Base-by-base conservation (phyloP, 768 basidiomycete species). In the Suillus cothurnatus region DNA sequence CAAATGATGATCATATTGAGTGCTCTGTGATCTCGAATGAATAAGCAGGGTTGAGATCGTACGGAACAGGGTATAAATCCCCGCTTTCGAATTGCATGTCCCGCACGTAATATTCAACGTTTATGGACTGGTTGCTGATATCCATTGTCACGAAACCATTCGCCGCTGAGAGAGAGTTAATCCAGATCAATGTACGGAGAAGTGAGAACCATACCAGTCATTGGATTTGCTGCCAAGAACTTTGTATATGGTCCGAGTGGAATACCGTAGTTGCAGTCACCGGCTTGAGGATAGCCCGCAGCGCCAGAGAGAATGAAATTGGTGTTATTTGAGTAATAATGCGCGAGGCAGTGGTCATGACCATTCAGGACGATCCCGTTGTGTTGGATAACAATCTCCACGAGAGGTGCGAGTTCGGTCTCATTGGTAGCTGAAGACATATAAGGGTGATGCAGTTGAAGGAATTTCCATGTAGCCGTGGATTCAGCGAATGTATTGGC, bases 241-340 rank as follows among this genome's bases (percentile, higher is more conserved):
- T 39, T 38, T 26, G 26, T 38, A 19, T 58, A 58, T 17, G 57
- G 36, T 39, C 57, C 57, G 1, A 58, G 57, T 19, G 57, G 26
- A 39, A 39, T 19, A 58, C 57, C 57, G 36, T 58, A 39, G 36
- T 39, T 58, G 57, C 57, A 58, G 4, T 58, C 57, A 26, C 36
- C 36, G 0, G 57, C 57, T 58, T 58, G 57, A 39, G 57, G 57
- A 17, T 58, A 58, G 23, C 57, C 57, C 36, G 57, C 57, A 36
- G 36, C 57, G 6, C 57, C 57, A 58, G 57, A 58, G 23, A 58
- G 57, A 26, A 58, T 38, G 57, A 58, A 58, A 17, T 58, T 58
- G 5, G 57, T 58, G 17, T 58, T 36, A 17, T 58, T 58, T 19
- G 17, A 0, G 23, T 26, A 58, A 38, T 58, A 58, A 58, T 58